These are phyloP conservation scores for Citrus cavaleriei DNA, from an alignment of 345 rosid genomes.

Conservation along the genomic window DNA sequence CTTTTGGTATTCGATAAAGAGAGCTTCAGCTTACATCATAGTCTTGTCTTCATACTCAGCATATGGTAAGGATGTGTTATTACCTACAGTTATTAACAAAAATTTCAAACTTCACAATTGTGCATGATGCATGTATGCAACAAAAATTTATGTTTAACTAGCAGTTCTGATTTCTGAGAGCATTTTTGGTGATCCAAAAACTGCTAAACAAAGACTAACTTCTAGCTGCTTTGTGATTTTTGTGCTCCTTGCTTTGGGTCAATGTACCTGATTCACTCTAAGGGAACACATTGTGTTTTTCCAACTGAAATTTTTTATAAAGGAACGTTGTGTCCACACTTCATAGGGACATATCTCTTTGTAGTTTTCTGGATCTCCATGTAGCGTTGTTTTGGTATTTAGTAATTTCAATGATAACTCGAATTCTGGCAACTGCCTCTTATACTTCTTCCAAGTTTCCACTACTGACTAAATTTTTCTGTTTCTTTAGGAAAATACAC, in stretches of 20 bases:
- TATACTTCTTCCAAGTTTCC: neutral
- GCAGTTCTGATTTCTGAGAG: neutral
- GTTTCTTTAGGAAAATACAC: constrained; percentile 61
- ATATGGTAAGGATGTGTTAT: constrained; percentile 46
- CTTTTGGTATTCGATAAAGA: constrained; percentile 94
- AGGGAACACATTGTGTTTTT: neutral
- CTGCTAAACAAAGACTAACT: neutral
- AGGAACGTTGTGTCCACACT: neutral
- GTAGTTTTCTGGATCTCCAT: neutral
- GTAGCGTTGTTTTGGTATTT: too few species aligned
- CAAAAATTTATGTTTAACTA: neutral
- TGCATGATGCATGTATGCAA: neutral
- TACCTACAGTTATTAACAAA: neutral
- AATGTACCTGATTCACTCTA: neutral
- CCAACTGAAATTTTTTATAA: neutral
- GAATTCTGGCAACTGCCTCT: neutral
- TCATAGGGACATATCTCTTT: neutral
- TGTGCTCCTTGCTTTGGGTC: neutral
- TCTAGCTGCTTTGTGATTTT: neutral
- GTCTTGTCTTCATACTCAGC: constrained; percentile 87
- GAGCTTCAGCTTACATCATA: constrained; percentile 81
- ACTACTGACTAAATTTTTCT: neutral
- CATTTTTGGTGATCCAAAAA: neutral
- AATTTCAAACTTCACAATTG: neutral
- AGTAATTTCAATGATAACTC: neutral